These are phyloP conservation scores for Arthrinium puccinioides DNA, from an alignment of 2,329 filamentous ascomycete species.

Conservation along the genomic window DNA sequence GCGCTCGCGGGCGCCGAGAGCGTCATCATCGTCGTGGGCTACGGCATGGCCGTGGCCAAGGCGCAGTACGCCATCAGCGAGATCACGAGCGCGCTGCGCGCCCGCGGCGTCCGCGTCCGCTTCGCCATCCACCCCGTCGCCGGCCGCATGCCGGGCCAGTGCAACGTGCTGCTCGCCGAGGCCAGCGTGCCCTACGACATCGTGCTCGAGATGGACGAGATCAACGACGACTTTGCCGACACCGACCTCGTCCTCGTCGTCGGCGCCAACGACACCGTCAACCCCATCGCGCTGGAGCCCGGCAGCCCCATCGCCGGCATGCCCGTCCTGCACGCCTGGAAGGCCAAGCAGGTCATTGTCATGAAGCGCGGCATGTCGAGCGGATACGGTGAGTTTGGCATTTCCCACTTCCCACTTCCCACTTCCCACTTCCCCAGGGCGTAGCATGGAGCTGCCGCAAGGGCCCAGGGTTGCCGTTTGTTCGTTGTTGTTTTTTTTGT, in stretches of 20 bases:
- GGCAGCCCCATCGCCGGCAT: constrained; percentile 83
- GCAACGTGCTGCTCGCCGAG: constrained; percentile 84
- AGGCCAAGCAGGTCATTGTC: constrained; percentile 85
- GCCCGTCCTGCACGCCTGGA: constrained; percentile 89
- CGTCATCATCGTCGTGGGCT: constrained; percentile 85
- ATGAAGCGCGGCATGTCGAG: constrained; percentile 91
- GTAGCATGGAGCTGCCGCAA: too few species aligned
- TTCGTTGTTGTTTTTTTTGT: too few species aligned
- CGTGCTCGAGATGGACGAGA: constrained; percentile 92
- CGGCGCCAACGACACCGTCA: constrained; percentile 88
- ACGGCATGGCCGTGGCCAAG: constrained; percentile 92
- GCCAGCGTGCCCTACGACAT: constrained; percentile 87
- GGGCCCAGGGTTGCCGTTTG: too few species aligned
- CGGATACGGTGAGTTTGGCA: constrained; percentile 64
- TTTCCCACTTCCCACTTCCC: too few species aligned
- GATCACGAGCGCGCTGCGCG: constrained; percentile 67
- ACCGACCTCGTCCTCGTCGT: constrained; percentile 86
- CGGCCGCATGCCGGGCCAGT: constrained; percentile 88
- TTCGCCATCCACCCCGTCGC: constrained; percentile 90
- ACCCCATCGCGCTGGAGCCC: constrained; percentile 79
- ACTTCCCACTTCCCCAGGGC: too few species aligned
- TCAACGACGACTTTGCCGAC: constrained; percentile 83
- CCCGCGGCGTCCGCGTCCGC: constrained; percentile 71
- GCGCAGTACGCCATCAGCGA: constrained; percentile 86
- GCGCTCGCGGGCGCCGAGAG: constrained; percentile 68